Percentiles rank a stretch among this genome's conserved stretches.
These are phyloP conservation scores for Volvariella volvacea DNA, from an alignment of 1,284 basidiomycete genomes.

Conservation along the genomic window DNA sequence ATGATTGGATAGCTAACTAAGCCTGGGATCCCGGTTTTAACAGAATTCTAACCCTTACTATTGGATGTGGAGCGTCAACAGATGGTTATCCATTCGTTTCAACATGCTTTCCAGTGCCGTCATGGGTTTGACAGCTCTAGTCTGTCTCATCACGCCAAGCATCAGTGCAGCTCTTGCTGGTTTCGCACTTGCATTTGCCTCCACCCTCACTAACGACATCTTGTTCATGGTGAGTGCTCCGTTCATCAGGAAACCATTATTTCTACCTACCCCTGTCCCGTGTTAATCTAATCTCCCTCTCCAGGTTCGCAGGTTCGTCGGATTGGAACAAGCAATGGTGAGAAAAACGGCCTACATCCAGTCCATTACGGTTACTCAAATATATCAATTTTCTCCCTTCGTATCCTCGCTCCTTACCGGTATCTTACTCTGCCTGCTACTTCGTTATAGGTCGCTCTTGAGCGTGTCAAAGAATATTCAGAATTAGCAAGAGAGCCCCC, in stretches of 20 bases:
- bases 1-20: too few species aligned
- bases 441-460: slow-evolving; percentile 69
- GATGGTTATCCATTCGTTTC: slow-evolving; percentile 79
- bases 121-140: slow-evolving; percentile 65
- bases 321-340: slow-evolving; percentile 89
- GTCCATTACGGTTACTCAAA: neutral
- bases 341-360: neutral
- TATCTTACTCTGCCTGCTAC: too few species aligned
- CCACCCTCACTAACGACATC: slow-evolving; percentile 68
- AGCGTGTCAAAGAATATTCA: slow-evolving; percentile 88
- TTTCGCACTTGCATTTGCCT: slow-evolving; percentile 80
- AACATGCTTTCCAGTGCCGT: slow-evolving; percentile 73
- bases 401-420: too few species aligned
- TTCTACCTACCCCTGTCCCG: neutral
- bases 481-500: slow-evolving; percentile 73
- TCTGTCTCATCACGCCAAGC: slow-evolving; percentile 61
- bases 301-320: slow-evolving; percentile 44
- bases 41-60: slow-evolving; percentile 76
- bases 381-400: too few species aligned
- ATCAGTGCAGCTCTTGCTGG: slow-evolving; percentile 78
- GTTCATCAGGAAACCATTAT: too few species aligned
- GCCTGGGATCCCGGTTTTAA: slow-evolving; percentile 1
- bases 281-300: neutral
- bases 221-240: slow-evolving; percentile 35
- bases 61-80: slow-evolving; percentile 87